Evolutionary conservation across 129 eudicot species (phyloP).

Genomic region (Tagetes erecta): DNA sequence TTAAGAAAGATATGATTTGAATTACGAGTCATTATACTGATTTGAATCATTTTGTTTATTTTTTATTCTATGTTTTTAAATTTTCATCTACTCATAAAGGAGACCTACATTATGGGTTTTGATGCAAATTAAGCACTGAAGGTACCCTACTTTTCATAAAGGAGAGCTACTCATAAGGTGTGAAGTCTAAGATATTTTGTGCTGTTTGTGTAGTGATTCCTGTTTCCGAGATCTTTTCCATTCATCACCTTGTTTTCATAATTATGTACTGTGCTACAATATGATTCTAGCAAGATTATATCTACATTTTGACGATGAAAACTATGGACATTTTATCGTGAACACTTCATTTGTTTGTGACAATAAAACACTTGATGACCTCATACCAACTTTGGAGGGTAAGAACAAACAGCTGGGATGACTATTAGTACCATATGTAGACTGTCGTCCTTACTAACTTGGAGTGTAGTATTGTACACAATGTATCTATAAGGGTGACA

Average conservation of each 20-base stretch:
- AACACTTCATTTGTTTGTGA: background rate
- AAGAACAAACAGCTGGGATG: slow-evolving; percentile 15
- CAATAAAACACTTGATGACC: slow-evolving; percentile 11
- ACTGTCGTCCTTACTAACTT: slow-evolving; percentile 7
- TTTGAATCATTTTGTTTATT: background rate
- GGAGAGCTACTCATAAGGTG: background rate
- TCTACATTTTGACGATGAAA: background rate
- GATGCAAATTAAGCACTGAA: slow-evolving; percentile 9
- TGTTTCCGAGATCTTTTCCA: background rate
- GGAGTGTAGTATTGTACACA: slow-evolving; percentile 4
- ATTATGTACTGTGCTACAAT: background rate
- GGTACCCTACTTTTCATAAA: slow-evolving; percentile 11
- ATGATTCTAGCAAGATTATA: background rate
- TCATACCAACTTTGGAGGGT: background rate
- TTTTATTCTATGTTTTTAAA: background rate
- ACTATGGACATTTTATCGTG: background rate
- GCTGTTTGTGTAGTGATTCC: background rate
- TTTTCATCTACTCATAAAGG: background rate
- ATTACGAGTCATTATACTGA: background rate
- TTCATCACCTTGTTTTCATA: background rate
- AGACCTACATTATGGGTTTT: slow-evolving; percentile 15
- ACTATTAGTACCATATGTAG: background rate
- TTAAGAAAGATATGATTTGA: slow-evolving; percentile 5
- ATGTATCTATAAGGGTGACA: slow-evolving; percentile 13
- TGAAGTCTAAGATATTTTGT: background rate